Conservation (phyloP, 2,329 filamentous ascomycete species). For the Cladorrhinum sp. region DNA sequence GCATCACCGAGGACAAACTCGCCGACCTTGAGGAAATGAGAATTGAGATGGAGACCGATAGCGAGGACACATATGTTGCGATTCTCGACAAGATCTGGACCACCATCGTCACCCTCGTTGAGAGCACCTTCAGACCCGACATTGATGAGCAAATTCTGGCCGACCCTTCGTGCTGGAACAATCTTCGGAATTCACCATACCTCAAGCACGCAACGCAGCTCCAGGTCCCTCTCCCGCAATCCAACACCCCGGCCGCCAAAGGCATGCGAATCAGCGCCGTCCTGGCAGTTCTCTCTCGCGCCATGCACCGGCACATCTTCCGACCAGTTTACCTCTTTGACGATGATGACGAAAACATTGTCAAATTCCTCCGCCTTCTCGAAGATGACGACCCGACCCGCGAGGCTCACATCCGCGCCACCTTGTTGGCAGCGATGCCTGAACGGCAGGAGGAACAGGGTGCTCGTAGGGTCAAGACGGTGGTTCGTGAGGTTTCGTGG, state of each 20-base stretch:
- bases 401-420: conserved; percentile 33
- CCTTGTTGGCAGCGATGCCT: conserved; percentile 32
- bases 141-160: conserved; percentile 31
- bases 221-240: conserved; percentile 34
- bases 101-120: conserved; percentile 32
- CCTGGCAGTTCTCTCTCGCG: conserved; percentile 33
- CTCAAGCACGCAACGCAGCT: conserved; percentile 34
- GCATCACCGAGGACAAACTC: conserved; percentile 26
- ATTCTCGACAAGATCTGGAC: conserved; percentile 37
- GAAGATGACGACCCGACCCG: conserved; percentile 31
- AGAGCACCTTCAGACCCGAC: conserved; percentile 33
- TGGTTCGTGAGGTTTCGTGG: conserved; percentile 36
- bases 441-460: conserved; percentile 30
- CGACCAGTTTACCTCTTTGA: conserved; percentile 35
- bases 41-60: conserved; percentile 28
- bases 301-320: conserved; percentile 35
- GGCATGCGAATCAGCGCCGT: conserved; percentile 38
- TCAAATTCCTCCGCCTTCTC: conserved; percentile 31
- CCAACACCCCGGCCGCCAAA: conserved; percentile 36
- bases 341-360: conserved; percentile 32
- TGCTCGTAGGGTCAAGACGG: conserved; percentile 31
- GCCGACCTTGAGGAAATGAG: conserved; percentile 32
- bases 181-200: conserved; percentile 32
- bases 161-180: conserved; percentile 35
- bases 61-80: conserved; percentile 33